phyloP scores from a whole-genome alignment of 208 protist species.

The Leishmania mexicana region DNA sequence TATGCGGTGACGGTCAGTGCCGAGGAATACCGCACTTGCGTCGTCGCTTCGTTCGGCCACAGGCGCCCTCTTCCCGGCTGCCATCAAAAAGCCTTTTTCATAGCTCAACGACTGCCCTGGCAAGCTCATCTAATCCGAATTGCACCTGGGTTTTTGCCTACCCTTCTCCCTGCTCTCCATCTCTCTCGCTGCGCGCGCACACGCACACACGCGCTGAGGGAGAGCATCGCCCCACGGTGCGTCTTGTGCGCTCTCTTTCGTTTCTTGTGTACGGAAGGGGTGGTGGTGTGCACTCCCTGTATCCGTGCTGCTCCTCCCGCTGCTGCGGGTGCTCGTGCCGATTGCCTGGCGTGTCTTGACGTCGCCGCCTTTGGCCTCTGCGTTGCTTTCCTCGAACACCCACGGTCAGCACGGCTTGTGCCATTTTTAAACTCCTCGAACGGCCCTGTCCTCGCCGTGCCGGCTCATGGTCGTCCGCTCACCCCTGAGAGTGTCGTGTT shows the following conservation, averaged over 20 bases:
- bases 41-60: background rate
- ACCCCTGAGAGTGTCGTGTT: background rate
- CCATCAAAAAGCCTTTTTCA: background rate
- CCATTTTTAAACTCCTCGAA: background rate
- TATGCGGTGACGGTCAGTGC: background rate
- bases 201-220: background rate
- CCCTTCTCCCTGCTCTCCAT: background rate
- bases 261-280: background rate
- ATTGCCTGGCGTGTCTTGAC: background rate
- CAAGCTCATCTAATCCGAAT: background rate
- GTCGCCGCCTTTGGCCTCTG: background rate
- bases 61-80: background rate
- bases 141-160: background rate
- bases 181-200: background rate
- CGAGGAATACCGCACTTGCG: background rate
- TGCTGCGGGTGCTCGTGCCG: background rate
- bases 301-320: background rate
- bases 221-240: background rate
- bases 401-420: background rate
- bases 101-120: background rate
- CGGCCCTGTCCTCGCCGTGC: background rate
- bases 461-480: background rate
- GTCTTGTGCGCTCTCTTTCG: background rate
- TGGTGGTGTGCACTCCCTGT: background rate
- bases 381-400: background rate